phyloP scores from a whole-genome alignment of 129 eudicot species.

The Saposhnikovia divaricata region DNA sequence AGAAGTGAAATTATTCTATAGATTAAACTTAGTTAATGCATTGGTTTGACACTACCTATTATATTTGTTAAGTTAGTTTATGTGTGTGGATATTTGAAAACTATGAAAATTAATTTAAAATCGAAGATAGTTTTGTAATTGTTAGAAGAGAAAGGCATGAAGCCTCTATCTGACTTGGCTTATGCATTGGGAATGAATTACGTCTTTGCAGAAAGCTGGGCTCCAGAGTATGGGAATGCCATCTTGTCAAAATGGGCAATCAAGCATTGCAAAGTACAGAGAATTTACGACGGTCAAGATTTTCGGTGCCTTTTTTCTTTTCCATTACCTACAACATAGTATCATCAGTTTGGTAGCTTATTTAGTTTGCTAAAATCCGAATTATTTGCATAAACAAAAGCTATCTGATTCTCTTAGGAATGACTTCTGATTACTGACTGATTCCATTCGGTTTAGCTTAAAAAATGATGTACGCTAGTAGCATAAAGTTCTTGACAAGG shows the following conservation, averaged over 20 bases:
- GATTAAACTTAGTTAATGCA: neutral
- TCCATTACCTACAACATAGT: neutral
- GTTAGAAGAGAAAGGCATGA: constrained; percentile 82
- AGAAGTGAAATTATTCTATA: too few relatives aligned
- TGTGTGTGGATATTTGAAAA: too few relatives aligned
- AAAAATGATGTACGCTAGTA: too few relatives aligned
- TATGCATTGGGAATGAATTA: constrained; percentile 76
- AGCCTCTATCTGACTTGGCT: constrained; percentile 80
- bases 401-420: neutral
- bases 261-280: constrained; percentile 66
- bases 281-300: constrained; percentile 66
- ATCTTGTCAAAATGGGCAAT: constrained; percentile 88
- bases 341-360: neutral
- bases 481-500: too few relatives aligned
- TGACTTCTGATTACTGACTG: too few relatives aligned
- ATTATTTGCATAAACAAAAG: neutral
- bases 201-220: too few relatives aligned
- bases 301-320: constrained; percentile 41
- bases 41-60: neutral
- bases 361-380: neutral
- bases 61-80: too few relatives aligned
- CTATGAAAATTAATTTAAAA: too few relatives aligned
- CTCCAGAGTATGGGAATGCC: constrained; percentile 92
- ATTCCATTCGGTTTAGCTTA: too few relatives aligned
- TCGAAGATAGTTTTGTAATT: too few relatives aligned